Evolutionary conservation across 345 rosid genomes (phyloP).

Genomic region (Excoecaria cochinchinensis): DNA sequence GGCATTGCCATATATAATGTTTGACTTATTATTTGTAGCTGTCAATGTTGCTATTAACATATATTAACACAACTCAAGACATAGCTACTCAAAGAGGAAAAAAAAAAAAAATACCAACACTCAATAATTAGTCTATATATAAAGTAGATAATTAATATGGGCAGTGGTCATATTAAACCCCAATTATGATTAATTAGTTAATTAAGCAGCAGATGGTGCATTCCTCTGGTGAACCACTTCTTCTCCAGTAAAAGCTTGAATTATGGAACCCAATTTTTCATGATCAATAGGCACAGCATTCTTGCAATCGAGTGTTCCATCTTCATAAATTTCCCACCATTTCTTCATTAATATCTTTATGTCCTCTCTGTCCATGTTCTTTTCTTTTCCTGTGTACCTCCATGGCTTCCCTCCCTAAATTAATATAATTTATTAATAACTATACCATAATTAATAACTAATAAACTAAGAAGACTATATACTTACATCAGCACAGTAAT

Average conservation of each 20-base stretch:
- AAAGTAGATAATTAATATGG: too few relatives aligned
- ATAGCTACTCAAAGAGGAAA: not conserved
- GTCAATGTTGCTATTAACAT: too few relatives aligned
- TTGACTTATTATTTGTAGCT: too few relatives aligned
- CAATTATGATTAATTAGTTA: not conserved
- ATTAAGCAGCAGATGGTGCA: conserved; percentile 44
- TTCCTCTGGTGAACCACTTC: conserved; percentile 13
- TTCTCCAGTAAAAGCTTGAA: conserved; percentile 16
- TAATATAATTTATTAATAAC: too few relatives aligned
- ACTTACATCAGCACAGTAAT: conserved; percentile 86
- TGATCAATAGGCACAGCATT: not conserved
- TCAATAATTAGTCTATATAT: not conserved
- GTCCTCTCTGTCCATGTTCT: conserved; percentile 64
- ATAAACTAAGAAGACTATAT: too few relatives aligned
- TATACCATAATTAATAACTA: too few relatives aligned
- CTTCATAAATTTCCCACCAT: conserved; percentile 71
- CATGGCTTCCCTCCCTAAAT: conserved; percentile 78
- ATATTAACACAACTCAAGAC: too few relatives aligned
- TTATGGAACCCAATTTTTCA: conserved; percentile 20
- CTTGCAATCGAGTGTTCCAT: conserved; percentile 18
- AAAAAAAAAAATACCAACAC: too few relatives aligned
- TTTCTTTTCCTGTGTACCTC: conserved; percentile 83
- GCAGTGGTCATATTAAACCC: too few relatives aligned
- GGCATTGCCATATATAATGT: too few relatives aligned
- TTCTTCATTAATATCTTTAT: conserved; percentile 50